Percentiles rank a stretch among this genome's conserved stretches.
Conservation (phyloP, 371 early-diverging fungal species). For the Mortierella sp. region DNA sequence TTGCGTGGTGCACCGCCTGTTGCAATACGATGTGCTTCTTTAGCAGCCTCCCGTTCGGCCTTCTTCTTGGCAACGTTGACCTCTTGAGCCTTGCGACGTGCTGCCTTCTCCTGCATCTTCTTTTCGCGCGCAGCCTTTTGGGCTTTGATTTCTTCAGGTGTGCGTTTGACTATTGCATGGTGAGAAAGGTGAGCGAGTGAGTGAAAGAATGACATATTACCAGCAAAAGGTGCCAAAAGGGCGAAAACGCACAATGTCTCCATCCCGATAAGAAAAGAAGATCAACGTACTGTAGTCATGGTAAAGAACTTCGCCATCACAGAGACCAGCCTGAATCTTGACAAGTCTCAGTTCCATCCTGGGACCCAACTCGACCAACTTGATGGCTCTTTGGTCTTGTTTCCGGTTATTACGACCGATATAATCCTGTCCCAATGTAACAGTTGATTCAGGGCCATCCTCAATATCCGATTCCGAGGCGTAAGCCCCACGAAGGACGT, state of each 20-base stretch:
- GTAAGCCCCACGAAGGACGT: constrained; percentile 85
- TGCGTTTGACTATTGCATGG: constrained; percentile 72
- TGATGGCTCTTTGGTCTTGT: constrained; percentile 87
- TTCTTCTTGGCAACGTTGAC: constrained; percentile 84
- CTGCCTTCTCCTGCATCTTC: constrained; percentile 69
- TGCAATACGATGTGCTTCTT: constrained; percentile 41
- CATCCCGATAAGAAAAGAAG: not conserved
- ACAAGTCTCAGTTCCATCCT: constrained; percentile 86
- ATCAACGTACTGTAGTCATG: constrained; percentile 70
- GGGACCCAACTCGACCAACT: constrained; percentile 92
- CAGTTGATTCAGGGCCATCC: constrained; percentile 81
- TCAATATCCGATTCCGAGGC: constrained; percentile 94
- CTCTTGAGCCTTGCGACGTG: constrained; percentile 82
- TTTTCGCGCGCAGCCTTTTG: constrained; percentile 66
- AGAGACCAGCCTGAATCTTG: constrained; percentile 93
- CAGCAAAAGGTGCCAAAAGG: not conserved
- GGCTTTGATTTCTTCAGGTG: constrained; percentile 74
- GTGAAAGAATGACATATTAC: not conserved
- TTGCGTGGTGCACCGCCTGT: constrained; percentile 56
- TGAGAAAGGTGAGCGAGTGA: not conserved
- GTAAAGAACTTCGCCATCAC: constrained; percentile 92
- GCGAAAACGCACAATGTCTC: not conserved
- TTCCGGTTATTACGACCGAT: constrained; percentile 78
- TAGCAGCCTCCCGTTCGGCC: constrained; percentile 62
- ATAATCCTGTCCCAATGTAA: constrained; percentile 85